Evolutionary conservation across 2,329 filamentous ascomycete genomes (phyloP).

Genomic region (Gyromitra esculenta): DNA sequence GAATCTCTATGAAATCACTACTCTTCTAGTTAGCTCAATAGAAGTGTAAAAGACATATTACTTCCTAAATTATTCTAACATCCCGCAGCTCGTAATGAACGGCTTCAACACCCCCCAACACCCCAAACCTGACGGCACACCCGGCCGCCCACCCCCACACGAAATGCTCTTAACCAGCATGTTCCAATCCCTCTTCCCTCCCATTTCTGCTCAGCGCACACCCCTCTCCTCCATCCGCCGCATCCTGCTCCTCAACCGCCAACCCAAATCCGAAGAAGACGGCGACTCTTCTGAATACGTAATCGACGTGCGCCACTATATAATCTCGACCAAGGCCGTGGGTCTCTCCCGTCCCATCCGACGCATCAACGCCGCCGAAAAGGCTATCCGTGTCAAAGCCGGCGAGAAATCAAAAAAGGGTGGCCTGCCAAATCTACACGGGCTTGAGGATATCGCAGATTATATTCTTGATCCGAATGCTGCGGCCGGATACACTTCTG

Average conservation of each 20-base stretch:
- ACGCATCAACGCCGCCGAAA: slow-evolving; percentile 84
- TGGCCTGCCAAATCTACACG: slow-evolving; percentile 85
- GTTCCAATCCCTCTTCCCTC: slow-evolving; percentile 95
- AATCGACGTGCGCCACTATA: slow-evolving; percentile 90
- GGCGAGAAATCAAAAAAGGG: slow-evolving; percentile 66
- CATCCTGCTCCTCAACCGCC: slow-evolving; percentile 88
- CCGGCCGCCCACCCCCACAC: slow-evolving; percentile 87
- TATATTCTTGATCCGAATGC: slow-evolving; percentile 84
- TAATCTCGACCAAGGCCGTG: slow-evolving; percentile 87
- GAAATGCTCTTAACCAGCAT: slow-evolving; percentile 91
- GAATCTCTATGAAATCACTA: too few species aligned
- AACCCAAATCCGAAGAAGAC: slow-evolving; percentile 69
- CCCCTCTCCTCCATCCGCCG: slow-evolving; percentile 91
- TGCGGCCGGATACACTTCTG: slow-evolving; percentile 85
- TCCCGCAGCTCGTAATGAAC: slow-evolving; percentile 87
- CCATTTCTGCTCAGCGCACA: slow-evolving; percentile 90
- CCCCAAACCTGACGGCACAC: slow-evolving; percentile 66
- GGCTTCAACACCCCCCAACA: slow-evolving; percentile 79
- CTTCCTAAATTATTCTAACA: slow-evolving; percentile 21
- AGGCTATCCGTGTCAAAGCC: slow-evolving; percentile 66
- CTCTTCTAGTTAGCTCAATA: background rate
- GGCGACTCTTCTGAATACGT: slow-evolving; percentile 72
- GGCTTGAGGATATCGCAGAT: slow-evolving; percentile 91
- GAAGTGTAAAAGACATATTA: background rate
- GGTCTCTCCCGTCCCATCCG: slow-evolving; percentile 85